Base-by-base conservation (phyloP, 75 land plant genomes). In the Sequoia sempervirens region DNA sequence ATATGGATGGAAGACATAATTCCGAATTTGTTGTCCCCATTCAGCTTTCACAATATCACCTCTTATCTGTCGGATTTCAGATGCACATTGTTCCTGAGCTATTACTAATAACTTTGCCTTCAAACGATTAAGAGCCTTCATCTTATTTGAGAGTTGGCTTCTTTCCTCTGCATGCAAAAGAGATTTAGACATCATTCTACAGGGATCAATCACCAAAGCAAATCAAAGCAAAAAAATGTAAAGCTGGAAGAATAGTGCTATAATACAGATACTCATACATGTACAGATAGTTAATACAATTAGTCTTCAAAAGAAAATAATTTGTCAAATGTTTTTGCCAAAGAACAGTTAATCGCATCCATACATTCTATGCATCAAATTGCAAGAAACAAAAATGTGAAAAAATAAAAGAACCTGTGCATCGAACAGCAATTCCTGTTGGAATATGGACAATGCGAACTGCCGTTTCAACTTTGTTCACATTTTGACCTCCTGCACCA, bases 401-500 rank as follows among this genome's bases (percentile, higher is more conserved):
- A 1, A 78, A 78, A 78, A n/a, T 7, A 45, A 78, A 76, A 75
- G 23, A 52, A 96, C 98, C 98, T 92, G 99, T 86, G 85, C 99
- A 97, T 13, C 95, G 94, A 75, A 97, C 89, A 69, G 93, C 84
- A 73, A 97, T 92, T 52, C 99, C 98, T 64, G 98, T 97, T 34
- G 99, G 99, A 83, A 96, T 90, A 86, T 97, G 99, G 58, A 93
- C 91, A 75, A 97, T 96, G n/a, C 99, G 93, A 54, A 97, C 99
- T 72, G 99, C 99, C 34, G 98, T 93, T 88, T 97, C 99, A 80
- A 97, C 95, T 86, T 97, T 97, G 86, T 97, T 97, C 75, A 97
- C 99, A 89, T 97, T 97, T 86, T 97, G 99, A 20, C 99, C 99
- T 14, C 99, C 99, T 87, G 92, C 94, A 14, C 99, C 99, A 37